Evolutionary conservation across 2,329 filamentous ascomycete species (phyloP).

Genomic region (Myriosclerotinia scirpicola): DNA sequence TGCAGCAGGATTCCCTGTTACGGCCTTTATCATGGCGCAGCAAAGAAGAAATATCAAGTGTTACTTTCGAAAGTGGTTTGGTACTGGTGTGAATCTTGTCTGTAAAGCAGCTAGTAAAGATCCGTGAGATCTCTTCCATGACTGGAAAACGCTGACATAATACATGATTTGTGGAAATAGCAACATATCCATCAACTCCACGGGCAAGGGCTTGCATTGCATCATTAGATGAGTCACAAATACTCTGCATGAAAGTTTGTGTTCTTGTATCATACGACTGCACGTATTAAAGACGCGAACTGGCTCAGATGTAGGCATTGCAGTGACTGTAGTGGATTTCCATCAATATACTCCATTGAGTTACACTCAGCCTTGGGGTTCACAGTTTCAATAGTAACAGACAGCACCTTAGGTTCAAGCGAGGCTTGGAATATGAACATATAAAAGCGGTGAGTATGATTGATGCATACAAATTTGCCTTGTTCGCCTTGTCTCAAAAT

Average conservation of each 20-base stretch:
- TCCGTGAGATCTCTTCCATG: not conserved
- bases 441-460: conserved; percentile 2
- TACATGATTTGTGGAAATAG: not conserved
- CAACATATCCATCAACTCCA: not conserved
- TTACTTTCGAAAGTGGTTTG: not conserved
- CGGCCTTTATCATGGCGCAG: not conserved
- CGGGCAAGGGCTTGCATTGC: not conserved
- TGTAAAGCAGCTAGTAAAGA: too few species aligned
- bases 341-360: not conserved
- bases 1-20: too few species aligned
- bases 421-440: not conserved
- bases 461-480: not conserved
- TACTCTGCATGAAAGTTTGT: not conserved
- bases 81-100: too few species aligned
- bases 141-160: too few species aligned
- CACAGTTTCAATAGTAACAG: not conserved
- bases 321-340: not conserved
- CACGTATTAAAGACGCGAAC: not conserved
- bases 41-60: not conserved
- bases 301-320: not conserved
- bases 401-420: not conserved
- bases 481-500: not conserved
- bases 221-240: not conserved
- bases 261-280: not conserved
- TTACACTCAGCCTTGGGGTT: not conserved